Base-by-base conservation (phyloP, 140 eudicot species). In the Senecio squalidus region DNA sequence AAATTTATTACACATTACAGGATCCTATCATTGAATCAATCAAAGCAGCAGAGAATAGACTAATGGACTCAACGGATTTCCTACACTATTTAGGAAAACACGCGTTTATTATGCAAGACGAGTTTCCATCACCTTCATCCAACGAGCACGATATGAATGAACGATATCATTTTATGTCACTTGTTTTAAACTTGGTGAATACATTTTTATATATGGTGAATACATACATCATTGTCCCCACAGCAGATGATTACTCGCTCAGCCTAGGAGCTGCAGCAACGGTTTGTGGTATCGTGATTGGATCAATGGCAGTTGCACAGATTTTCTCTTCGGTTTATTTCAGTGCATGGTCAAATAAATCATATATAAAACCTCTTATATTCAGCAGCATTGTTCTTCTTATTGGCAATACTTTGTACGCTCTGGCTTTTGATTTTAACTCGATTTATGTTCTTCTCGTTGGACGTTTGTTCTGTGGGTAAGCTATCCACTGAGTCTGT, bases 291-390 rank as follows among this genome's bases (percentile, higher is more conserved):
- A 66, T 76, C 6, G 89, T 89, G 54, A 85, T 85, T 44, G 95
- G 97, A 15, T 75, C 97, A 47, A 89, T 89, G 97, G 97, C 97
- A 4, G 86, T 85, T 44, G 95, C 97, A 0, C 97, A 89, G 69
- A 60, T 89, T 11, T 89, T 89, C 60, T 82, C 95, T 10, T 89
- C 97, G 0, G 87, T 89, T 14, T 89, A 89, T 74, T 89, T 89
- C n/a, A 89, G 97, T 68, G 95, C 97, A 0, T 89, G 97, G 97
- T 89, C 97, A 15, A 89, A 89, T 64, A 89, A 76, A 58, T 89
- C 97, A 3, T 89, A 89, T 72, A 21, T 76, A 60, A 82, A 31
- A 28, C 97, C 97, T 39, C 86, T 89, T 16, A 55, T 89, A 18
- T 89, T 85, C 68, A 89, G 97, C 83, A 89, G 97, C 64, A 38